phyloP scores from a whole-genome alignment of 352 stramenopile species.

The Pythium folliculosum region DNA sequence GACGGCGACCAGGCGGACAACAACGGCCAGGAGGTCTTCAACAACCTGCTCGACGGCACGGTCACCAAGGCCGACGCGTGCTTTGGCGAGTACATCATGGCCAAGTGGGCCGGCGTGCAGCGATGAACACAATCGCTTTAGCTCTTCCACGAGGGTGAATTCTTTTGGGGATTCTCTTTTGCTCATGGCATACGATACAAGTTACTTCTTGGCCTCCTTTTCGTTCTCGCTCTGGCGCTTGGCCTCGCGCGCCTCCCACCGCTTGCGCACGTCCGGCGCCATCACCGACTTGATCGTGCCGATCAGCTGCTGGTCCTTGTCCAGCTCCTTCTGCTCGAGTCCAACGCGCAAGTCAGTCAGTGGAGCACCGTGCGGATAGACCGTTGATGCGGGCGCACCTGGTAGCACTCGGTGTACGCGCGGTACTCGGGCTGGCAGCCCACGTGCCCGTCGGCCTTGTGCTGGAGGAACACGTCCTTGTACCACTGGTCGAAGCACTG shows the following conservation, averaged over 20 bases:
- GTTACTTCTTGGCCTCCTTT: background rate
- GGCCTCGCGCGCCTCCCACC: slow-evolving; percentile 45
- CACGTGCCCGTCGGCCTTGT: slow-evolving; percentile 69
- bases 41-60: slow-evolving; percentile 73
- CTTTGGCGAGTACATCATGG: slow-evolving; percentile 85
- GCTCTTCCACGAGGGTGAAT: background rate
- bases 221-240: slow-evolving; percentile 16
- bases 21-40: slow-evolving; percentile 40
- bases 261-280: slow-evolving; percentile 51
- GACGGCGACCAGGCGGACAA: slow-evolving; percentile 20
- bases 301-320: slow-evolving; percentile 59
- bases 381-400: slow-evolving; percentile 34
- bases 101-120: slow-evolving; percentile 79
- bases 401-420: slow-evolving; percentile 69
- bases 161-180: background rate
- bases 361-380: too few relatives aligned
- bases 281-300: slow-evolving; percentile 73
- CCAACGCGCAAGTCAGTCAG: too few relatives aligned
- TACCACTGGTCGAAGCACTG: slow-evolving; percentile 90
- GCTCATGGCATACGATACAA: background rate
- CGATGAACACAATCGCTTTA: slow-evolving; percentile 25
- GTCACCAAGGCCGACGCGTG: slow-evolving; percentile 53
- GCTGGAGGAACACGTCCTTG: slow-evolving; percentile 81
- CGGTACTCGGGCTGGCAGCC: slow-evolving; percentile 84
- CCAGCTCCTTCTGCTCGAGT: slow-evolving; percentile 60